These are phyloP conservation scores for Candida koratica DNA, from an alignment of 805 yeast genomes.

Conservation along the genomic window DNA sequence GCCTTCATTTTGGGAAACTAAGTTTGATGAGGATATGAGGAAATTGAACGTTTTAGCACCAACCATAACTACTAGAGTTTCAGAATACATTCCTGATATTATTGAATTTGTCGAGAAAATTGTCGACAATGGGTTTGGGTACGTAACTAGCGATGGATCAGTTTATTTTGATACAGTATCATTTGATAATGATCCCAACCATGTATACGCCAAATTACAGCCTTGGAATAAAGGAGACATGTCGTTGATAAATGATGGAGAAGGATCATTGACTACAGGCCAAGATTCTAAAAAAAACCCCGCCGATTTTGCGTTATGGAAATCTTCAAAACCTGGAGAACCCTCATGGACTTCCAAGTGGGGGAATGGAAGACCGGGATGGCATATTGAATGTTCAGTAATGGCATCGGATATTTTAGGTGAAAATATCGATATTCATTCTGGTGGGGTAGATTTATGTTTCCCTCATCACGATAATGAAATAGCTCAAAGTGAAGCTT, in stretches of 20 bases:
- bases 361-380: conserved; percentile 98
- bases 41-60: conserved; percentile 81
- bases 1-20: conserved; percentile 86
- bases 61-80: conserved; percentile 84
- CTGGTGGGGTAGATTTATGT: conserved; percentile 96
- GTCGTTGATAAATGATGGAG: conserved; percentile 88
- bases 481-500: conserved; percentile 94
- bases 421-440: conserved; percentile 81
- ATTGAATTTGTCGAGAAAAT: conserved; percentile 72
- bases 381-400: conserved; percentile 99
- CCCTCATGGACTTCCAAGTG: conserved; percentile 94
- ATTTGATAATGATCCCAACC: conserved; percentile 69
- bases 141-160: conserved; percentile 78
- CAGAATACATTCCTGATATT: conserved; percentile 94
- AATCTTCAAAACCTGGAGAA: conserved; percentile 93
- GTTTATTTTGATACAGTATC: conserved; percentile 91
- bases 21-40: conserved; percentile 82
- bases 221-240: conserved; percentile 95
- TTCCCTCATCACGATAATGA: conserved; percentile 99
- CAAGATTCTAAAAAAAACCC: conserved; percentile 62
- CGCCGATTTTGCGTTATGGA: conserved; percentile 96
- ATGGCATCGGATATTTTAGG: conserved; percentile 94
- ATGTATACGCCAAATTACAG: conserved; percentile 90
- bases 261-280: conserved; percentile 68
- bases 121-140: conserved; percentile 78